phyloP scores from a whole-genome alignment of 345 rosid genomes.

The Populus euphratica region DNA sequence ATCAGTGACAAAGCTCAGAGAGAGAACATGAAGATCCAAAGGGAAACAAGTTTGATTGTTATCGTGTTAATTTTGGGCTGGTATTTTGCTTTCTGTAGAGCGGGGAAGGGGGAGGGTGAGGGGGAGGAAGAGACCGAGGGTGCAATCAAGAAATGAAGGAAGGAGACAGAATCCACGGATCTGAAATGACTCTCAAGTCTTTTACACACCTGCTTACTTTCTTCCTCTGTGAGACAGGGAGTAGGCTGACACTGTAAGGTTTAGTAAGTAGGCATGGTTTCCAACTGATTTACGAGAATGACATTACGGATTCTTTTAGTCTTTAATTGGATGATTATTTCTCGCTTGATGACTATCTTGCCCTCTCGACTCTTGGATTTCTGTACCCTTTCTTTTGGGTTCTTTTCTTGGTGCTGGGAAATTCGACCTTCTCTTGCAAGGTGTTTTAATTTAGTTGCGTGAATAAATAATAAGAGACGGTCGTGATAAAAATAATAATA shows the following conservation, averaged over 20 bases:
- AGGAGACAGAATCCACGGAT: constrained; percentile 36
- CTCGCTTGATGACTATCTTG: too few species aligned
- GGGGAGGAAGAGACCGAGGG: background rate
- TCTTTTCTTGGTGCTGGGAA: too few species aligned
- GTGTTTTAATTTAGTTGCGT: too few species aligned
- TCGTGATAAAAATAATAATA: too few species aligned
- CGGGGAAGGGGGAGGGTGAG: background rate
- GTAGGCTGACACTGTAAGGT: background rate
- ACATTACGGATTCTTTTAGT: background rate
- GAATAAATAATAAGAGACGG: too few species aligned
- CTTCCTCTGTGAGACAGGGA: background rate
- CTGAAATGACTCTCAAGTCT: constrained; percentile 25
- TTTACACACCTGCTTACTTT: constrained; percentile 14
- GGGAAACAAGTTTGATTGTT: background rate
- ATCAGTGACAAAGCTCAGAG: background rate
- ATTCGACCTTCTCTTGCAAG: too few species aligned
- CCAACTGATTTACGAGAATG: constrained; percentile 20
- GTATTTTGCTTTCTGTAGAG: background rate
- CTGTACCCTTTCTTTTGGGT: too few species aligned
- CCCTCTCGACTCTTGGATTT: too few species aligned
- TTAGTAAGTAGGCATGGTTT: constrained; percentile 4
- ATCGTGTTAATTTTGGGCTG: background rate
- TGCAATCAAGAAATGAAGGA: background rate
- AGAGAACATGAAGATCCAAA: background rate
- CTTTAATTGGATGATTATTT: too few species aligned